Evolutionary conservation across 2,329 filamentous ascomycete species (phyloP).

Genomic region (Hypoxylon sp.): DNA sequence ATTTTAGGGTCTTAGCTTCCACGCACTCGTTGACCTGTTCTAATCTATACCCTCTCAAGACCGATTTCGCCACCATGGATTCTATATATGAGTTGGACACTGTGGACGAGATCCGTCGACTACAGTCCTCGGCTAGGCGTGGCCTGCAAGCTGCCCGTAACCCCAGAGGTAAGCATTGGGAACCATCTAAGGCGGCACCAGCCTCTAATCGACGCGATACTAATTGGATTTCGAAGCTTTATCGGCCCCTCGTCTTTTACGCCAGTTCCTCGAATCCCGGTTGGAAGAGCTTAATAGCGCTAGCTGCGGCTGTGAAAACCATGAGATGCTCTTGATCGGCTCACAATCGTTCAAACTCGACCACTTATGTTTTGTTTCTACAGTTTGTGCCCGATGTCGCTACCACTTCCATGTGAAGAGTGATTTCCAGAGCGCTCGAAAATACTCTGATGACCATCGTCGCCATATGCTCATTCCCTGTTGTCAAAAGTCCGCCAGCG

Average conservation of each 20-base stretch:
- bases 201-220: background rate
- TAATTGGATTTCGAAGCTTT: slow-evolving; percentile 39
- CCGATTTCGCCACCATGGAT: slow-evolving; percentile 14
- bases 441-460: slow-evolving; percentile 37
- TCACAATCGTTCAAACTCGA: slow-evolving; percentile 37
- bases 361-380: slow-evolving; percentile 42
- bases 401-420: slow-evolving; percentile 48
- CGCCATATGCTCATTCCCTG: slow-evolving; percentile 48
- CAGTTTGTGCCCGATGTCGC: slow-evolving; percentile 46
- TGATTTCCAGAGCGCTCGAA: slow-evolving; percentile 28
- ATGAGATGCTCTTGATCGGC: slow-evolving; percentile 45
- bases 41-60: background rate
- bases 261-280: slow-evolving; percentile 42
- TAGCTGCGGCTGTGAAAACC: slow-evolving; percentile 36
- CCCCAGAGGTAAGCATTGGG: slow-evolving; percentile 26
- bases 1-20: background rate
- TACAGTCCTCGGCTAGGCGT: slow-evolving; percentile 19
- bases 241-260: slow-evolving; percentile 48
- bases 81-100: slow-evolving; percentile 8
- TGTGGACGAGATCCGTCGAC: slow-evolving; percentile 18
- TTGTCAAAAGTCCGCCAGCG: slow-evolving; percentile 21
- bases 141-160: slow-evolving; percentile 1
- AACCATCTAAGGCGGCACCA: too few species aligned
- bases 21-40: background rate
- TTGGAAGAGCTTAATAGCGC: slow-evolving; percentile 38